A percentile compares a stretch with the other conserved stretches of the same genome.
Evolutionary conservation across 345 rosid species (phyloP).

Genomic region (Corchorus capsularis): DNA sequence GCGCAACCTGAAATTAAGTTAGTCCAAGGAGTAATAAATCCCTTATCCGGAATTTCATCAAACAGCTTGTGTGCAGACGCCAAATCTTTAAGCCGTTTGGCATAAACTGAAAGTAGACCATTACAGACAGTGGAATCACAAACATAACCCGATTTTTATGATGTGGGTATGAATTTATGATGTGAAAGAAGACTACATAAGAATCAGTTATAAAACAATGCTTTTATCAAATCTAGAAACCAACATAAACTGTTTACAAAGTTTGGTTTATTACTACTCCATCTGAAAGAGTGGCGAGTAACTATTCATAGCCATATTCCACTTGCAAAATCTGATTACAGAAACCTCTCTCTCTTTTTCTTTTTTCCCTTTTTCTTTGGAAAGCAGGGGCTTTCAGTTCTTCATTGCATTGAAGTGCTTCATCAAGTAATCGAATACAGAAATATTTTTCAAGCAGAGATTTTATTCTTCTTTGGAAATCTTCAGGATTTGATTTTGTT

Average conservation of each 20-base stretch:
- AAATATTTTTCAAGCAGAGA: constrained; percentile 75
- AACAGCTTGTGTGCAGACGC: constrained; percentile 42
- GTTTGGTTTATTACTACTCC: too few species aligned
- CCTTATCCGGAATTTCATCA: constrained; percentile 44
- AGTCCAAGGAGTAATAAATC: constrained; percentile 36
- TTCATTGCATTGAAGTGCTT: constrained; percentile 67
- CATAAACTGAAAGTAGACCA: constrained; percentile 33
- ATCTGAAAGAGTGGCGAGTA: too few species aligned
- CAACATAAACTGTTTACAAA: too few species aligned
- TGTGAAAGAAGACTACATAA: too few species aligned
- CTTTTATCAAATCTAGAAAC: too few species aligned
- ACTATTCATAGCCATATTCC: too few species aligned
- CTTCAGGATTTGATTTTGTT: constrained; percentile 30
- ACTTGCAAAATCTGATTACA: too few species aligned
- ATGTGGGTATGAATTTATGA: constrained; percentile 38
- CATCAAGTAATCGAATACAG: constrained; percentile 45
- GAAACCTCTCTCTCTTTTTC: too few species aligned
- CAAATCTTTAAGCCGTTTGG: constrained; percentile 27
- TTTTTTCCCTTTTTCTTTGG: too few species aligned
- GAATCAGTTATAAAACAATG: too few species aligned
- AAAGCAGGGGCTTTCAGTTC: constrained; percentile 59
- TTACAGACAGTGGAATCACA: constrained; percentile 36
- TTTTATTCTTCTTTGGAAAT: constrained; percentile 50
- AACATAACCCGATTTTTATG: constrained; percentile 32
- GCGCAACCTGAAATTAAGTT: constrained; percentile 41